Base-by-base conservation (phyloP, 331 rosid species). In the Quercus tomentella region DNA sequence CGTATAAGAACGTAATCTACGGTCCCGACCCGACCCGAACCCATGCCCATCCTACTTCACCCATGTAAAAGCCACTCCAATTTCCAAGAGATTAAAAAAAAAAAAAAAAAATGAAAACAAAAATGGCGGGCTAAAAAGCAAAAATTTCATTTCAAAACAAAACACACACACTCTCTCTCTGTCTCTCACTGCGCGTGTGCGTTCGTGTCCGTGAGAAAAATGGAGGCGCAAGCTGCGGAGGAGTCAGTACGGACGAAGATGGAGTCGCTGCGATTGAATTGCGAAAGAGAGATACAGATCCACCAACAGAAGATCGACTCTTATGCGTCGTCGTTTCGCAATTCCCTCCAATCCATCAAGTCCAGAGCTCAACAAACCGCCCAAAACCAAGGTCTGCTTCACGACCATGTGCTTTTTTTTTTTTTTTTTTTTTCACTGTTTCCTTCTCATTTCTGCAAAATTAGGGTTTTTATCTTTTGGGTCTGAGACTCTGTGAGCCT, bases 261-360 rank as follows among this genome's bases (percentile, higher is more conserved):
- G 93, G 91, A 84, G 77, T 80, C 89, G 2, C 71, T 79, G 65
- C 85, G 85, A 56, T 68, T 92, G 77, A 75, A 76, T 67, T 87
- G 87, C 81, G 89, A 87, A 31, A 6, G 75, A 11, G 87, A 83
- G 68, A 83, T 86, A 78, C 65, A 85, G 43, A 63, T 74, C 76
- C 86, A 82, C 67, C 86, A 63, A 63, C 86, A 66, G 37, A 86
- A 76, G 54, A 51, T 85, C 23, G 92, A 91, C 22, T 73, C 82
- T 0, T 78, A 82, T 20, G 8, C 79, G 25, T 74, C 82, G 74
- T 86, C 91, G 51, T 69, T 66, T 22, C 26, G 72, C 18, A 71
- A 79, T 41, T 81, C 89, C 61, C 86, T 91, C 30, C 82, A 89
- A 57, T 83, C 90, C 18, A 71, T 84, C 76, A 73, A 70, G 11